Percentiles rank a stretch among this genome's conserved stretches.
These are phyloP conservation scores for Pichia cephalocereana DNA, from an alignment of 805 yeast genomes.

Conservation along the genomic window DNA sequence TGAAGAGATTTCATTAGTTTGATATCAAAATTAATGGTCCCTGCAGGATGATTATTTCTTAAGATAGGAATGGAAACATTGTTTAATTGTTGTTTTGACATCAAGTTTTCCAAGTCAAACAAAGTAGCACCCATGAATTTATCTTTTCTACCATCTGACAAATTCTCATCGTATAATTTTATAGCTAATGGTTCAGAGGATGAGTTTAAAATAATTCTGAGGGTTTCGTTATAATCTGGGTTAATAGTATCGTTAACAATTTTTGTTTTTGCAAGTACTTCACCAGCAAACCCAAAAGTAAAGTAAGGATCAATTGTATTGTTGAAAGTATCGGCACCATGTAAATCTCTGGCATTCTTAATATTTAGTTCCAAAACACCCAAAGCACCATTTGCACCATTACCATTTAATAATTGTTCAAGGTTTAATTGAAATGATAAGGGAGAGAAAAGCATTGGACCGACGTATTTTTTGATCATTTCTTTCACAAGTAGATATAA, in stretches of 20 bases:
- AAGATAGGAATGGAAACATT: constrained; percentile 49
- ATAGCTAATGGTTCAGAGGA: constrained; percentile 78
- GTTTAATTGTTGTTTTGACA: constrained; percentile 41
- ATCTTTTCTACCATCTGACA: constrained; percentile 56
- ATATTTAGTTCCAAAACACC: constrained; percentile 74
- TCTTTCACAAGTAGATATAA: constrained; percentile 71
- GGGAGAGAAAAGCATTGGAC: constrained; percentile 83
- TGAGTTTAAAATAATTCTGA: constrained; percentile 59
- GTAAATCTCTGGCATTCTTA: constrained; percentile 58
- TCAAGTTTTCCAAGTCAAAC: constrained; percentile 59
- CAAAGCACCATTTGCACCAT: constrained; percentile 66
- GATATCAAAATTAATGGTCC: constrained; percentile 60
- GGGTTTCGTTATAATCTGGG: constrained; percentile 82
- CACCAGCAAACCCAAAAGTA: constrained; percentile 52
- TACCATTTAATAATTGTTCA: constrained; percentile 83
- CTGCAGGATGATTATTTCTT: constrained; percentile 79
- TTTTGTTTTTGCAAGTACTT: constrained; percentile 58
- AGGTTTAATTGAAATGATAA: constrained; percentile 88
- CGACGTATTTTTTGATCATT: constrained; percentile 77
- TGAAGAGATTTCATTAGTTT: constrained; percentile 69
- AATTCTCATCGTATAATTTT: constrained; percentile 64
- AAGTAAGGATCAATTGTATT: constrained; percentile 89
- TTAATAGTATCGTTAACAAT: constrained; percentile 54
- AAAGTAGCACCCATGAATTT: constrained; percentile 70
- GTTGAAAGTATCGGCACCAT: constrained; percentile 59